Base-by-base conservation (phyloP, 2,329 filamentous ascomycete genomes). In the Ophiocordyceps camponoti-floridani region DNA sequence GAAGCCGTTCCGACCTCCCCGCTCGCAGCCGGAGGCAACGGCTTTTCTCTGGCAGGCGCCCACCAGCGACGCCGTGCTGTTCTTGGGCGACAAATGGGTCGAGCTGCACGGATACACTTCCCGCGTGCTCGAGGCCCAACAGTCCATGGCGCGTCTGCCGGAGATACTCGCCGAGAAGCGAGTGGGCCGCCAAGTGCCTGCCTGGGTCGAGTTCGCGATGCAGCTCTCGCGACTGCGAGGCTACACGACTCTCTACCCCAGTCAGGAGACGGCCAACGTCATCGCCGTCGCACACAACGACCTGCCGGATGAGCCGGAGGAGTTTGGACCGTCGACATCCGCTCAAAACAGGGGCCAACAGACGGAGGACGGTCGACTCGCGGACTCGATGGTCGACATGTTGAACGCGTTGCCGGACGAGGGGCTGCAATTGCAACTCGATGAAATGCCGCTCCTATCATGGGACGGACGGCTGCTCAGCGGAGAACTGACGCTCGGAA, bases 1-100 rank as follows among this genome's bases (percentile, higher is more conserved):
- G 7, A 63, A 65, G 0, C 55, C 65, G 2, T 76, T 91, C 46
- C 55, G 52, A 0, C 62, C 66, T 19, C 71, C 79, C 2, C 51
- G 26, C 26, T 44, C 47, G 12, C 16, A 44, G 8, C 41, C 41
- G 13, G 60, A 27, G 53, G 59, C 5, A 43, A 71, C 73, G 0
- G 69, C 82, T 0, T 93, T 94, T 54, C 66, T 94, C 9, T 94
- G 87, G 80, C 83, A 94, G 61, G 77, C 79, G 2, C 88, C 89
- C 5, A 83, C 79, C 50, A 84, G 81, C 55, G 82, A 91, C 50
- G 88, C 89, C 1, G 75, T 79, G 11, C 68, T 98, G 10, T 81
- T 89, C 57, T 78, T 91, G 46, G 87, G 88, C 40, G 76, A 86
- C 42, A 87, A 82, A 55, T 98, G 91, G 91, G 65, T 75, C 12